Conservation (phyloP, 805 yeast genomes). For the Saccharomycopsis fibuligera region DNA sequence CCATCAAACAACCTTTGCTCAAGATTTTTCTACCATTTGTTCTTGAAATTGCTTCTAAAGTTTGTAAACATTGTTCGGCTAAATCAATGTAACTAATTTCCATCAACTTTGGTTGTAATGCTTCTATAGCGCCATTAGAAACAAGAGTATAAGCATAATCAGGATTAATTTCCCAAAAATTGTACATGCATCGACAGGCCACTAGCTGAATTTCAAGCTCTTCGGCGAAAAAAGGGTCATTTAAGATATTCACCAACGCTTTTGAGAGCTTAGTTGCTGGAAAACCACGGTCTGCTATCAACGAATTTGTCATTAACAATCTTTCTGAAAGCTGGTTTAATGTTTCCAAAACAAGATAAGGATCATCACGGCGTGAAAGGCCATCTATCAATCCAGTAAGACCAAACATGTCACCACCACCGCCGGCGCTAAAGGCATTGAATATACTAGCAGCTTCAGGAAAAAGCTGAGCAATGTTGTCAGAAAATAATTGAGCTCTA, state of each 20-base stretch:
- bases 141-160: constrained; percentile 60
- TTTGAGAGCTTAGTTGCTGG: constrained; percentile 53
- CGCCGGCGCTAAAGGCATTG: constrained; percentile 24
- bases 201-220: constrained; percentile 77
- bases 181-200: constrained; percentile 78
- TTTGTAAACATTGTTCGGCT: constrained; percentile 84
- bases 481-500: constrained; percentile 17
- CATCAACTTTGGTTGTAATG: constrained; percentile 54
- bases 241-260: constrained; percentile 51
- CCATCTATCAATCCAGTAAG: constrained; percentile 16
- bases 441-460: constrained; percentile 35
- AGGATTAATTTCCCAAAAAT: constrained; percentile 67
- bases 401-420: constrained; percentile 19
- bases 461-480: constrained; percentile 30
- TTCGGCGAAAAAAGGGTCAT: constrained; percentile 49
- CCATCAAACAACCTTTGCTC: constrained; percentile 52
- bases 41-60: constrained; percentile 61
- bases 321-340: constrained; percentile 59
- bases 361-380: constrained; percentile 38
- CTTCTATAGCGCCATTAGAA: constrained; percentile 57
- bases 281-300: constrained; percentile 54
- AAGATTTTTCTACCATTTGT: constrained; percentile 47
- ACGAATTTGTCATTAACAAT: constrained; percentile 60
- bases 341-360: constrained; percentile 56
- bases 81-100: constrained; percentile 83